Conservation (phyloP, 305 asterid species). For the Striga hermonthica region DNA sequence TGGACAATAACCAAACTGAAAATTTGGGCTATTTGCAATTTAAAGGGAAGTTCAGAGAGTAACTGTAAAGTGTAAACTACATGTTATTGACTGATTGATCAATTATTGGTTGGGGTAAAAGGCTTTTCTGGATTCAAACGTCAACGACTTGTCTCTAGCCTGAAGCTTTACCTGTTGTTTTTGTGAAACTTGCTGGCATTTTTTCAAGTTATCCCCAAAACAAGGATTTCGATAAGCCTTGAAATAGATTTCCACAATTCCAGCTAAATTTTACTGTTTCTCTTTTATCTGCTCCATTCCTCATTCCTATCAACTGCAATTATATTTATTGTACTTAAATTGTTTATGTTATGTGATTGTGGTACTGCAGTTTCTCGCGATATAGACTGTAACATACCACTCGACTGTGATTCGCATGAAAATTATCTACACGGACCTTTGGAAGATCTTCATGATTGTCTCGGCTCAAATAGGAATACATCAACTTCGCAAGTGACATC, state of each 20-base stretch:
- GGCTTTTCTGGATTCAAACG: background rate
- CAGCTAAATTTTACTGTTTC: background rate
- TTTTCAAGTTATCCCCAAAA: background rate
- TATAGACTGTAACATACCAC: conserved; percentile 42
- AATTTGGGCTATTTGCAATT: background rate
- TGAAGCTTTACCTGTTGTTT: background rate
- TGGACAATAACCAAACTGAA: background rate
- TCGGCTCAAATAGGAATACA: conserved; percentile 30
- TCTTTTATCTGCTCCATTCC: conserved; percentile 4
- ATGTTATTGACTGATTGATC: too few relatives aligned
- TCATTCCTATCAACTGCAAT: background rate
- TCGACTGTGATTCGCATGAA: conserved; percentile 38
- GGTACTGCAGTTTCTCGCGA: conserved; percentile 38
- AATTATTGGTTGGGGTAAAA: background rate
- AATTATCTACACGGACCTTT: conserved; percentile 18
- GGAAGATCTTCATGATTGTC: conserved; percentile 28
- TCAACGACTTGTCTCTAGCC: background rate
- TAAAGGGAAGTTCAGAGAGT: background rate
- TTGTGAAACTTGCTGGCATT: background rate
- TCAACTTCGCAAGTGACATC: conserved; percentile 32
- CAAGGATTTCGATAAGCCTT: background rate
- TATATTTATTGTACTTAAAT: background rate
- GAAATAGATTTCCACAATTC: background rate
- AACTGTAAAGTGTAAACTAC: background rate
- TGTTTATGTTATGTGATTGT: conserved; percentile 7